Percentiles rank a stretch among this genome's conserved stretches.
These are phyloP conservation scores for Sporothrix variecibatus DNA, from an alignment of 2,329 filamentous ascomycete species.

Conservation along the genomic window DNA sequence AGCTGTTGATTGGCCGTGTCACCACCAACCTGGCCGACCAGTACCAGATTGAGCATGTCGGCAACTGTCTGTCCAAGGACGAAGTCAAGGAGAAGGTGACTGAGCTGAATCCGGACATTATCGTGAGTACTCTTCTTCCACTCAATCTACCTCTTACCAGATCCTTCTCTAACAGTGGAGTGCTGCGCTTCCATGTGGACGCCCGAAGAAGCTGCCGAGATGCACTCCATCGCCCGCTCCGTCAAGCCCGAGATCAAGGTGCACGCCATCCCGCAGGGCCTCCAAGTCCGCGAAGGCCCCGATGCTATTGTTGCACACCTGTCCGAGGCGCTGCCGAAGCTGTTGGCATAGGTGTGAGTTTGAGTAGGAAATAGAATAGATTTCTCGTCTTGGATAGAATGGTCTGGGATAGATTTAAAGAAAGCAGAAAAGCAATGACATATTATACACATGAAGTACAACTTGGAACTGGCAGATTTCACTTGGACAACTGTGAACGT, in stretches of 20 bases:
- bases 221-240: constrained; percentile 47
- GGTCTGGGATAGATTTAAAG: neutral
- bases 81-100: constrained; percentile 43
- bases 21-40: constrained; percentile 62
- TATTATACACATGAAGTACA: neutral
- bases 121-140: constrained; percentile 35
- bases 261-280: constrained; percentile 54
- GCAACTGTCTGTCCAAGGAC: constrained; percentile 61
- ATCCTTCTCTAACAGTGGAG: too few species aligned
- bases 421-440: neutral
- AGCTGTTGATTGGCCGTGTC: constrained; percentile 62
- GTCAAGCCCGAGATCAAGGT: constrained; percentile 51
- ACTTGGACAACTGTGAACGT: neutral
- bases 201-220: constrained; percentile 49
- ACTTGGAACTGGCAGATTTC: too few species aligned
- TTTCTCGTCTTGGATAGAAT: neutral
- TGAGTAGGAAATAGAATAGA: neutral
- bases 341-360: constrained; percentile 30
- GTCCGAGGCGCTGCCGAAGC: constrained; percentile 43
- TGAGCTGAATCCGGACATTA: constrained; percentile 36
- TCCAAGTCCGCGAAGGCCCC: constrained; percentile 55
- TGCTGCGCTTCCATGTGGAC: constrained; percentile 62
- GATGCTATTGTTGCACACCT: constrained; percentile 58
- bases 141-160: too few species aligned
- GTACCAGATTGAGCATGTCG: constrained; percentile 64